These are phyloP conservation scores for Fusarium bactridioides DNA, from an alignment of 2,329 filamentous ascomycete genomes.

Conservation along the genomic window DNA sequence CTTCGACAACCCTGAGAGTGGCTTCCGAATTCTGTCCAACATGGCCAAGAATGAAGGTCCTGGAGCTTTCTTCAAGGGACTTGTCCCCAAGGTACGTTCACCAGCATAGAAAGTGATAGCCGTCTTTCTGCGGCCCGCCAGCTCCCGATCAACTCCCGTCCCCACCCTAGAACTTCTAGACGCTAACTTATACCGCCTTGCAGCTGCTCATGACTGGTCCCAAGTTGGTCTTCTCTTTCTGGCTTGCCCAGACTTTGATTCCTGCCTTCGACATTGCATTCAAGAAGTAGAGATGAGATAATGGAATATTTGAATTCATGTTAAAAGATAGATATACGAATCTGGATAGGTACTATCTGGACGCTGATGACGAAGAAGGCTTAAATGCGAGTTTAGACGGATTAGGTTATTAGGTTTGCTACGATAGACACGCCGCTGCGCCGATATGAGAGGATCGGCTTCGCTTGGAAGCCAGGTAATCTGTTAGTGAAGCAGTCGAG, in stretches of 20 bases:
- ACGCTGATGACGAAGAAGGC: slow-evolving; percentile 2
- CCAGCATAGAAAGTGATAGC: background rate
- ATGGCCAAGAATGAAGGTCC: slow-evolving; percentile 93
- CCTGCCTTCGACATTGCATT: slow-evolving; percentile 77
- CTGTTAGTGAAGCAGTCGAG: slow-evolving; percentile 18
- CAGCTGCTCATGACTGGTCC: slow-evolving; percentile 97
- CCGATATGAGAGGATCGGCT: slow-evolving; percentile 26
- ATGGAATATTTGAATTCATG: slow-evolving; percentile 13
- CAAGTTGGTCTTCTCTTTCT: slow-evolving; percentile 99
- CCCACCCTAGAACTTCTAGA: slow-evolving; percentile 17
- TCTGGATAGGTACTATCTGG: slow-evolving; percentile 27
- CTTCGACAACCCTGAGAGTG: slow-evolving; percentile 96
- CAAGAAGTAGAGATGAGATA: slow-evolving; percentile 29
- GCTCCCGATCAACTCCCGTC: slow-evolving; percentile 2
- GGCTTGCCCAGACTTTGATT: slow-evolving; percentile 97
- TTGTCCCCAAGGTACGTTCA: slow-evolving; percentile 80
- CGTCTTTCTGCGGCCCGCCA: background rate
- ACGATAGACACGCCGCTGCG: slow-evolving; percentile 33
- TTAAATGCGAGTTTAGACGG: slow-evolving; percentile 35
- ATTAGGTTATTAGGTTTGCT: slow-evolving; percentile 30
- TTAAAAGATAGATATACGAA: slow-evolving; percentile 22
- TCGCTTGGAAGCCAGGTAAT: background rate
- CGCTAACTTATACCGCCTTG: slow-evolving; percentile 28
- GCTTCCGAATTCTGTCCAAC: slow-evolving; percentile 88
- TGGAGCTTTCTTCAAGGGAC: slow-evolving; percentile 93